A percentile compares a stretch with the other conserved stretches of the same genome.
Conservation (phyloP, 164 flowering plant genomes). For the Cinnamomum chago region DNA sequence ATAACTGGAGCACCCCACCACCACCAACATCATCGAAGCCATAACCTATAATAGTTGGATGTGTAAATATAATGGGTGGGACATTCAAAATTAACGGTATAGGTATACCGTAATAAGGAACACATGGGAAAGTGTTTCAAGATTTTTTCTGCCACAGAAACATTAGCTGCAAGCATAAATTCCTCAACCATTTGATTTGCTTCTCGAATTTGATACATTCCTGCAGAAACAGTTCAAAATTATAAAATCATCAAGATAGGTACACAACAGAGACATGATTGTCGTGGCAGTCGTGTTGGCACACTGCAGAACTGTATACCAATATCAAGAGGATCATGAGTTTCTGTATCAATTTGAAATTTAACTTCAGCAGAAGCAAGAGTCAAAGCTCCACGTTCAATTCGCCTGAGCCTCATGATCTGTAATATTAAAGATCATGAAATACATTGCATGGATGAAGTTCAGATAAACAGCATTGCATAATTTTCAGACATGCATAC, state of each 20-base stretch:
- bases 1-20: too few relatives aligned
- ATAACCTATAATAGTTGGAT: too few relatives aligned
- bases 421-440: conserved; percentile 24
- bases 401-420: conserved; percentile 92
- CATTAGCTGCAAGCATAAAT: conserved; percentile 99
- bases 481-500: conserved; percentile 27
- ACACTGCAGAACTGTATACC: conserved; percentile 40
- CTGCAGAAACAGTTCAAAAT: conserved; percentile 33
- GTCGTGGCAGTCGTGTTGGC: not conserved
- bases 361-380: conserved; percentile 99
- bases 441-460: conserved; percentile 2
- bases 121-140: conserved; percentile 65
- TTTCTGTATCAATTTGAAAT: conserved; percentile 98
- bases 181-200: conserved; percentile 99
- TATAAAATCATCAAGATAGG: not conserved
- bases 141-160: conserved; percentile 91
- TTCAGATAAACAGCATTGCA: conserved; percentile 1
- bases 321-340: conserved; percentile 99
- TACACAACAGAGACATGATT: not conserved
- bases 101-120: conserved; percentile 73
- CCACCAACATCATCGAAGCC: too few relatives aligned
- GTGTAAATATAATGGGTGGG: not conserved
- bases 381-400: conserved; percentile 95
- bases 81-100: not conserved
- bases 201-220: conserved; percentile 98